These are phyloP conservation scores for Pouteria glomerata DNA, from an alignment of 148 eudicot genomes.

Conservation along the genomic window DNA sequence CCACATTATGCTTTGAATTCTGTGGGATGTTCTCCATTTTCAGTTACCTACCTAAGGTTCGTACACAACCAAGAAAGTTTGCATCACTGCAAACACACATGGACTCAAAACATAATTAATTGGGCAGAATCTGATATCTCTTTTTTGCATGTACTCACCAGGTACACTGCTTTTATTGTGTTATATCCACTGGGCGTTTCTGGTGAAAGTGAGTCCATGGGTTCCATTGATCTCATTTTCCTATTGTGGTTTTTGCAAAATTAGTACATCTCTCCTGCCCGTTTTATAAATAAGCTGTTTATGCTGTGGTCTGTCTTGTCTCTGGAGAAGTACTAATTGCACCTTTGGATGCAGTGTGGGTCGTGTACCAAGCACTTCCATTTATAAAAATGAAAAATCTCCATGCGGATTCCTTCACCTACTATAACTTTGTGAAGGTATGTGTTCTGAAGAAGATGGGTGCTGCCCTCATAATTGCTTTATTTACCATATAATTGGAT, in stretches of 20 bases:
- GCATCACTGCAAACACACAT: too few relatives aligned
- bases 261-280: background rate
- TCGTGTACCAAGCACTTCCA: slow-evolving; percentile 87
- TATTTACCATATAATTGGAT: background rate
- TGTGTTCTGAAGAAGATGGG: background rate
- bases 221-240: background rate
- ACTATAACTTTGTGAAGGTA: slow-evolving; percentile 63
- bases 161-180: slow-evolving; percentile 81
- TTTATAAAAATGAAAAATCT: slow-evolving; percentile 57
- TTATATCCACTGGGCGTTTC: slow-evolving; percentile 68
- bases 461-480: background rate
- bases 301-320: background rate
- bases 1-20: slow-evolving; percentile 76
- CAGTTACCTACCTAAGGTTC: slow-evolving; percentile 71
- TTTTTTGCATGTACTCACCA: slow-evolving; percentile 10
- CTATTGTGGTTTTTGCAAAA: background rate
- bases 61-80: too few relatives aligned
- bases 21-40: slow-evolving; percentile 48
- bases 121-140: slow-evolving; percentile 4
- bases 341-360: slow-evolving; percentile 60
- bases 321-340: background rate
- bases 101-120: background rate
- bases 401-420: slow-evolving; percentile 53
- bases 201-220: slow-evolving; percentile 70
- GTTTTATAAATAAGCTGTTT: background rate